These are phyloP conservation scores for Sporothrix curviconia DNA, from an alignment of 2,329 filamentous ascomycete species.

Conservation along the genomic window DNA sequence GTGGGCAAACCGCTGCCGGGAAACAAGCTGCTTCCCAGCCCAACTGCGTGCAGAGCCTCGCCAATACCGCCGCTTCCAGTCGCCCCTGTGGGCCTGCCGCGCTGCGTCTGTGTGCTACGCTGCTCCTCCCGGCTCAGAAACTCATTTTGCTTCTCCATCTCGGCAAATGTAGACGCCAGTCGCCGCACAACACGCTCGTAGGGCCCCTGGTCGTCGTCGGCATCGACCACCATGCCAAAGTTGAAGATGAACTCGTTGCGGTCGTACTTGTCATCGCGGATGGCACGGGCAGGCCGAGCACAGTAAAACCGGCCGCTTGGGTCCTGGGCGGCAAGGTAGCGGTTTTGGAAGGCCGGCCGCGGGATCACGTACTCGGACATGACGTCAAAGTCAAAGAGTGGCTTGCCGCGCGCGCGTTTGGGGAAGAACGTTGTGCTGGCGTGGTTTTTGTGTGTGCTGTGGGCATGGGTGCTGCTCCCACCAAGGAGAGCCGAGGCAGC, in stretches of 20 bases:
- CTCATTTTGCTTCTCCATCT: slow-evolving; percentile 84
- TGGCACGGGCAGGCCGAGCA: slow-evolving; percentile 84
- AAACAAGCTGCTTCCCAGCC: too few relatives aligned
- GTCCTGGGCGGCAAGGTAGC: slow-evolving; percentile 73
- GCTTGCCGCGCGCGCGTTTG: slow-evolving; percentile 11
- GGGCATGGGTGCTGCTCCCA: neutral
- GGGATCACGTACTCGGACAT: slow-evolving; percentile 92
- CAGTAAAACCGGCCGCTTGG: slow-evolving; percentile 61
- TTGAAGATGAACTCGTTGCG: slow-evolving; percentile 99
- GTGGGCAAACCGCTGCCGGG: slow-evolving; percentile 2
- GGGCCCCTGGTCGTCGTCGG: slow-evolving; percentile 59
- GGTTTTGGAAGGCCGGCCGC: slow-evolving; percentile 89
- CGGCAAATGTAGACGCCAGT: slow-evolving; percentile 76
- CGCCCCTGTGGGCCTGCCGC: too few relatives aligned
- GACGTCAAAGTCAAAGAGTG: slow-evolving; percentile 74
- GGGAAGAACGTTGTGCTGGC: neutral
- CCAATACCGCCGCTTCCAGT: slow-evolving; percentile 31
- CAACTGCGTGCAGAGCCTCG: neutral
- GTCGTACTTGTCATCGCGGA: slow-evolving; percentile 73
- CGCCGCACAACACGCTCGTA: slow-evolving; percentile 83
- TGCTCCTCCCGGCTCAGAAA: slow-evolving; percentile 57
- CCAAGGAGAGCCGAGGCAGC: slow-evolving; percentile 7
- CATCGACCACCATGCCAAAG: slow-evolving; percentile 62
- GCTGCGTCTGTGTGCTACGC: too few relatives aligned
- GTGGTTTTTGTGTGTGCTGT: neutral